Base-by-base conservation (phyloP, 495 filamentous ascomycete species). In the Stereocaulon alpinum region DNA sequence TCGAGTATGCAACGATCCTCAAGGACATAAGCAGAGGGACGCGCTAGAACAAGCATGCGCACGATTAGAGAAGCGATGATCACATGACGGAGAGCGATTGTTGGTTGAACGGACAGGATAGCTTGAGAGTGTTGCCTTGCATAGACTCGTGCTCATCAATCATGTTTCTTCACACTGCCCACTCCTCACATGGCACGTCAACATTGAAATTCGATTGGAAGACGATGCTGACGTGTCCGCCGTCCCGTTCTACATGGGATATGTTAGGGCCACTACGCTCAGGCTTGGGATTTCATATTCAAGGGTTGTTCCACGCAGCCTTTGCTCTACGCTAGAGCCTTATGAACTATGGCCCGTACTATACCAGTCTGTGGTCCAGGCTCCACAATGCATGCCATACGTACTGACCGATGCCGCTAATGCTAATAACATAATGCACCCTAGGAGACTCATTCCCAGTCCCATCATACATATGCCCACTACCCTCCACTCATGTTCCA, bases 1-100 rank as follows among this genome's bases (percentile, higher is more conserved):
- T 97, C 67, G 90, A 94, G 75, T 87, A 83, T 74, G 85, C 87
- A 64, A 80, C 80, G 61, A 76, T 97, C 66, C 77, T 95, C 65
- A 77, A 76, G 71, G 82, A 85, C 59, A 86, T 91, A 74, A 87
- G 83, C 82, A 91, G 90, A 80, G 87, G 86, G 54, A 78, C 77
- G 73, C 66, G 66, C 61, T 68, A 64, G 40, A 51, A 20, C 6
- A 15, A 29, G 44, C 17, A 49, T 40, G 54, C n/a, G n/a, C 24
- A 50, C 7, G 20, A n/a, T 44, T 44, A 40, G n/a, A 20, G 49
- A 27, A 5, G 27, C 1, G 17, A 24, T 45, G 30, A 37, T 50
- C n/a, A 53, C n/a, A 29, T 15, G 30, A 6, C 9, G 9, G 40
- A 34, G 15, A 29, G 32, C n/a, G 30, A 54, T 50, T 32, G 22